A percentile compares a stretch with the other conserved stretches of the same genome.
phyloP scores from a whole-genome alignment of 805 yeast species.

The Candida silvicultrix region DNA sequence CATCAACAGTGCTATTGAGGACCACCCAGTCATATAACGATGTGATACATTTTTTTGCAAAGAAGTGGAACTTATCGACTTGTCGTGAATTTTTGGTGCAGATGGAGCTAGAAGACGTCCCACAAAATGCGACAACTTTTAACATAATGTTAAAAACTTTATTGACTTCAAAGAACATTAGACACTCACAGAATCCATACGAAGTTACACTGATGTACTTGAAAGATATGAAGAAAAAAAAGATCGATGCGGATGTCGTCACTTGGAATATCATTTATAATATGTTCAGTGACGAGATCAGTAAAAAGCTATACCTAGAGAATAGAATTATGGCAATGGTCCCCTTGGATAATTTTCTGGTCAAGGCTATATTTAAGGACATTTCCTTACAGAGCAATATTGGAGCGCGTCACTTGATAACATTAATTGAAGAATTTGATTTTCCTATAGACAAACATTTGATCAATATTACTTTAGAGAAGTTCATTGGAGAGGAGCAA shows the following conservation, averaged over 20 bases:
- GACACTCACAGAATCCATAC: conserved; percentile 23
- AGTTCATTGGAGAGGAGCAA: conserved; percentile 22
- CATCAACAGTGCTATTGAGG: conserved; percentile 24
- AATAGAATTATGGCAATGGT: conserved; percentile 25
- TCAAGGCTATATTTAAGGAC: conserved; percentile 21
- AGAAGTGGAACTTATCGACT: conserved; percentile 32
- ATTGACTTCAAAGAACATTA: conserved; percentile 21
- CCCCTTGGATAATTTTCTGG: conserved; percentile 24
- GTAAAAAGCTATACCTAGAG: conserved; percentile 26
- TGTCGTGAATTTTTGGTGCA: conserved; percentile 34
- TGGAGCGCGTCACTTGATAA: conserved; percentile 8
- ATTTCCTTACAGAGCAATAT: conserved; percentile 10
- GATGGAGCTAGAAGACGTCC: conserved; percentile 28
- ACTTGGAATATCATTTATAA: conserved; percentile 33
- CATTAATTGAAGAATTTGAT: conserved; percentile 8
- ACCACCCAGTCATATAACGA: conserved; percentile 29
- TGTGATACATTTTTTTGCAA: conserved; percentile 31
- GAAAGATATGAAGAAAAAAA: conserved; percentile 23
- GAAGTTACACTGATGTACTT: conserved; percentile 24
- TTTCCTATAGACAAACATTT: conserved; percentile 21
- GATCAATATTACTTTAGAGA: conserved; percentile 21
- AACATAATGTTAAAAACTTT: conserved; percentile 30
- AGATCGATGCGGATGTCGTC: conserved; percentile 26
- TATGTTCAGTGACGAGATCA: conserved; percentile 26
- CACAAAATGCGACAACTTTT: conserved; percentile 32